Base-by-base conservation (phyloP, 2,329 filamentous ascomycete species). In the Beauveria scarabaeidicola region DNA sequence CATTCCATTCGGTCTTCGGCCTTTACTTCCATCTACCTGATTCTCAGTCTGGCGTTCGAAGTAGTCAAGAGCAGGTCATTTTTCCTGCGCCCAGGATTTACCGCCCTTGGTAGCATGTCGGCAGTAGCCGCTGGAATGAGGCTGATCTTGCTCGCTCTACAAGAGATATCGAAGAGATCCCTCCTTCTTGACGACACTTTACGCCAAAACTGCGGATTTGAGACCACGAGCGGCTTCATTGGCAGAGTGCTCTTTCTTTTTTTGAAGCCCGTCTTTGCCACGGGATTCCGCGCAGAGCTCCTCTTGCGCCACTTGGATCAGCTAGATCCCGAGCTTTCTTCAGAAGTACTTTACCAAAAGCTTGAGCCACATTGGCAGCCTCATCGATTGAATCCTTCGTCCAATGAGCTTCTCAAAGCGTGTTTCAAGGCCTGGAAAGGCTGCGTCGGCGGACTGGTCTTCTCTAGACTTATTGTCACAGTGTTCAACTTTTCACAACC, bases 341-440 rank as follows among this genome's bases (percentile, higher is more conserved):
- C 52, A 21, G 17, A 53, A 29, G 9, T 23, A 6, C 52, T 53
- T 5, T 52, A 52, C 19, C 15, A 25, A 25, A 19, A 52, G 17
- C 11, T 52, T 13, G 36, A 47, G 38, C 38, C 38, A 36, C 6
- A 54, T 8, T 21, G 46, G 36, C n/a, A n/a, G 25, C 17, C 23
- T 36, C 21, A 27, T 43, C 4, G 21, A 17, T 15, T 9, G 17
- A 8, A 15, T 7, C 9, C n/a, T 6, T 43, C 38, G 8, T 43
- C 52, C n/a, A n/a, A 27, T 6, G 32, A 15, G 25, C 47, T 52
- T 17, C 10, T 52, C 15, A 32, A 32, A 36, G 8, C 40, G 25
- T 69, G 67, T 64, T 62, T 67, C 3, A 63, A 62, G 36, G 59
- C 65, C 7, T 65, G 67, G 4, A 60, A 63, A 9, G 65, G 65